phyloP scores from a whole-genome alignment of 768 basidiomycete genomes.

The Aureoboletus auriporus region DNA sequence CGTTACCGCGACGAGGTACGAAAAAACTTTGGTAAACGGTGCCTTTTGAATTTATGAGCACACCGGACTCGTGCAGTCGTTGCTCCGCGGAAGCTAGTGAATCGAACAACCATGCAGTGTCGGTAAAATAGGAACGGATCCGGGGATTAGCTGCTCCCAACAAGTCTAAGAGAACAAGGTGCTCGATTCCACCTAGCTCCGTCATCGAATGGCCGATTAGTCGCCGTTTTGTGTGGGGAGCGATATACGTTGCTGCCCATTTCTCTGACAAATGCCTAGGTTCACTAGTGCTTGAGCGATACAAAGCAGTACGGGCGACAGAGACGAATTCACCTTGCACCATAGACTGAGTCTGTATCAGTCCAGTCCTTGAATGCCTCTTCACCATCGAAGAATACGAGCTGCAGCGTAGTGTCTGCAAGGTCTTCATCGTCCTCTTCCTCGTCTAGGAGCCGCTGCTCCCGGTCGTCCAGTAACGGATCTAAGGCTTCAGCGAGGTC shows the following conservation, averaged over 20 bases:
- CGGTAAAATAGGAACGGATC: slow-evolving; percentile 77
- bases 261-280: slow-evolving; percentile 81
- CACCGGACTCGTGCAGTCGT: slow-evolving; percentile 61
- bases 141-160: slow-evolving; percentile 73
- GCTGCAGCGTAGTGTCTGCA: slow-evolving; percentile 80
- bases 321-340: slow-evolving; percentile 62
- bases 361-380: slow-evolving; percentile 95
- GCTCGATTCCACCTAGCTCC: slow-evolving; percentile 77
- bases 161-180: slow-evolving; percentile 89
- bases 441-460: slow-evolving; percentile 49
- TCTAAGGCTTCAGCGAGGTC: slow-evolving; percentile 86
- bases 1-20: slow-evolving; percentile 38
- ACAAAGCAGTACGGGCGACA: neutral
- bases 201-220: slow-evolving; percentile 51
- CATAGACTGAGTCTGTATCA: slow-evolving; percentile 85
- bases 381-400: slow-evolving; percentile 97
- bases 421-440: slow-evolving; percentile 71
- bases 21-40: slow-evolving; percentile 64
- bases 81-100: slow-evolving; percentile 67
- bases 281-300: neutral
- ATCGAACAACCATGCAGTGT: slow-evolving; percentile 94
- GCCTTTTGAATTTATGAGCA: slow-evolving; percentile 49
- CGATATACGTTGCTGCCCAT: slow-evolving; percentile 71
- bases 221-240: slow-evolving; percentile 58
- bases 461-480: slow-evolving; percentile 61